Evolutionary conservation across 768 basidiomycete species (phyloP), one percentile per base, ranked within the genome.

Genomic region (Boletellus sp.): DNA sequence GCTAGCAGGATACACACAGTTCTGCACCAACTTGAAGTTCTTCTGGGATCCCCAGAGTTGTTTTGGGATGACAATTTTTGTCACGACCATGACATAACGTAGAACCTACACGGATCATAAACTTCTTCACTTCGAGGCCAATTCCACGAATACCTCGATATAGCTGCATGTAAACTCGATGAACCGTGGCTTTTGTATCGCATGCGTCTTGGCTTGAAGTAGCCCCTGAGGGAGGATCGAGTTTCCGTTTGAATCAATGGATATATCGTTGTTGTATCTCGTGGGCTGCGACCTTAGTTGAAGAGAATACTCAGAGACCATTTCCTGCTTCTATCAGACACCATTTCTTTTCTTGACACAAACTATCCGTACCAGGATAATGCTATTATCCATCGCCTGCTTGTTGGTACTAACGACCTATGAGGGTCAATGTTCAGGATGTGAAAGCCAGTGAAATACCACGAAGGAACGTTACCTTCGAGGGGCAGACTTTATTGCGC

Each of bases 31-130:
- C 46, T 79, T 73, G 39, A 82, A 76, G 59, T 97, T 97, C 35
- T 53, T 65, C 32, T 72, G 63, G 19, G 78, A 83, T 11, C 94
- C 94, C 91, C 94, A 94, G 52, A 94, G 79, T 13, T 73, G 71
- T 26, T 77, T 77, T 2, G 90, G 90, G 46, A 94, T 83, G 15
- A 93, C 80, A 8, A 74, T 60, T 51, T 81, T 80, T 1, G 89
- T 86, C 33, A 87, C 72, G 3, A 80, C 61, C 4, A 72, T 70
- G 10, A 80, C 80, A 68, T 83, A 94, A 20, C 81, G 76, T 59
- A 75, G 84, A 23, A 94, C 87, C 89, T 93, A 28, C 22, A 31
- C 6, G 15, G 6, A 35, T 8, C 22, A 31, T 51, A 26, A 59
- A 31, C 17, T 23, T 17, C 4, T 12, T 19, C 10, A 42, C 7